phyloP scores from a whole-genome alignment of 192 early-diverging fungal genomes.

The Entrophospora sp. region DNA sequence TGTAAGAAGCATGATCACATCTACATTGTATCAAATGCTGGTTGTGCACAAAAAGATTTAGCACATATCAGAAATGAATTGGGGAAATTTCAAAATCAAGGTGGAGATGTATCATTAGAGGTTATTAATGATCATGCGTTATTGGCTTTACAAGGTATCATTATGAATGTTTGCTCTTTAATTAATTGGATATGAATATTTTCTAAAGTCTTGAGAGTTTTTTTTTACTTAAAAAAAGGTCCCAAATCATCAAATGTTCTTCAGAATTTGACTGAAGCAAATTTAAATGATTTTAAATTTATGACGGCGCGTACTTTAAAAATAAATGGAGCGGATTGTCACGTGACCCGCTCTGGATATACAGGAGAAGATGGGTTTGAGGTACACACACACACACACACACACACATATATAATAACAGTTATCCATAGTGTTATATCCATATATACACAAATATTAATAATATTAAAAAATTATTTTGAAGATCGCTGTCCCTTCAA shows the following conservation, averaged over 20 bases:
- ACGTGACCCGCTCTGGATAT: slow-evolving; percentile 94
- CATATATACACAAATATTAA: no score
- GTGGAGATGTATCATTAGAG: slow-evolving; percentile 82
- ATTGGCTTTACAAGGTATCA: slow-evolving; percentile 77
- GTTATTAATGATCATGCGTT: slow-evolving; percentile 81
- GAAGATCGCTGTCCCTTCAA: slow-evolving; percentile 77
- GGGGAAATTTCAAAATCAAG: slow-evolving; percentile 71
- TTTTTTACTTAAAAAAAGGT: slow-evolving; percentile 18
- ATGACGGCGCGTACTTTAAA: slow-evolving; percentile 74
- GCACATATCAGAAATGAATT: slow-evolving; percentile 78
- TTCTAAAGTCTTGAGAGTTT: background rate
- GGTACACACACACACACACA: no score
- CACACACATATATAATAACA: no score
- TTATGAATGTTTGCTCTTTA: no score
- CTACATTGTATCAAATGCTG: slow-evolving; percentile 94
- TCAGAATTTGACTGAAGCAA: slow-evolving; percentile 42
- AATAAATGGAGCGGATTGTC: slow-evolving; percentile 68
- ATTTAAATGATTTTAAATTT: slow-evolving; percentile 72
- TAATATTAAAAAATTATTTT: background rate
- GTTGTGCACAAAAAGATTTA: slow-evolving; percentile 93
- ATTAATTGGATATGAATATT: background rate
- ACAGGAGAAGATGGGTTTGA: slow-evolving; percentile 99
- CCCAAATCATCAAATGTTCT: slow-evolving; percentile 73
- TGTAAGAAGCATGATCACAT: slow-evolving; percentile 74
- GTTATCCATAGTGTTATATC: no score